These are phyloP conservation scores for Uronychia setigera DNA, from an alignment of 73 alveolate species.

Conservation along the genomic window DNA sequence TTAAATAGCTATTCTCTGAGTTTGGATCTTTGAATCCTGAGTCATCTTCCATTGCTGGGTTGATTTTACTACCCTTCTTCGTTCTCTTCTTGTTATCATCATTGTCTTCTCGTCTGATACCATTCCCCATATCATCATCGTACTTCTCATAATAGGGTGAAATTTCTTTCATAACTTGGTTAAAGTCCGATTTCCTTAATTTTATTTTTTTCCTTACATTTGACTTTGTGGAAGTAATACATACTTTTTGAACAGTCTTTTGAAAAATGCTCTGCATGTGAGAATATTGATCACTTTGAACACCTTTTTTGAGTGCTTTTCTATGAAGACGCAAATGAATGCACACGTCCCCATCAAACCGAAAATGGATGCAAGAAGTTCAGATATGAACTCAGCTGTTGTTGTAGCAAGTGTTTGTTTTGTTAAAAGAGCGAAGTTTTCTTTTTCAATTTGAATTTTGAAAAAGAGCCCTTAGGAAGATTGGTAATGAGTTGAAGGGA, in stretches of 20 bases:
- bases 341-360: conserved; percentile 3
- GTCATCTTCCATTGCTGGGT: not conserved
- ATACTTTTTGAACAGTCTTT: not conserved
- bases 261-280: not conserved
- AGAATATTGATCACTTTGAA: not conserved
- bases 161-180: not conserved
- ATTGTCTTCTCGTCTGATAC: no score
- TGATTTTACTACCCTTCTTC: not conserved
- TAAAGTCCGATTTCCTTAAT: not conserved
- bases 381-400: not conserved
- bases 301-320: not conserved
- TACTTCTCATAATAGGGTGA: not conserved
- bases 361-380: not conserved
- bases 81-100: no score
- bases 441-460: not conserved
- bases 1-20: not conserved
- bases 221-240: not conserved
- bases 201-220: not conserved
- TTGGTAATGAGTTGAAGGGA: not conserved
- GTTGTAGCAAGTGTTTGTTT: not conserved
- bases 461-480: not conserved
- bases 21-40: not conserved
- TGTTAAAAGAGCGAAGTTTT: not conserved
- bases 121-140: not conserved
- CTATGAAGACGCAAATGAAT: not conserved